Evolutionary conservation across 176 grass and related monocot species (phyloP), one percentile per base, ranked within the genome.

Genomic region (Paspalum vaginatum): DNA sequence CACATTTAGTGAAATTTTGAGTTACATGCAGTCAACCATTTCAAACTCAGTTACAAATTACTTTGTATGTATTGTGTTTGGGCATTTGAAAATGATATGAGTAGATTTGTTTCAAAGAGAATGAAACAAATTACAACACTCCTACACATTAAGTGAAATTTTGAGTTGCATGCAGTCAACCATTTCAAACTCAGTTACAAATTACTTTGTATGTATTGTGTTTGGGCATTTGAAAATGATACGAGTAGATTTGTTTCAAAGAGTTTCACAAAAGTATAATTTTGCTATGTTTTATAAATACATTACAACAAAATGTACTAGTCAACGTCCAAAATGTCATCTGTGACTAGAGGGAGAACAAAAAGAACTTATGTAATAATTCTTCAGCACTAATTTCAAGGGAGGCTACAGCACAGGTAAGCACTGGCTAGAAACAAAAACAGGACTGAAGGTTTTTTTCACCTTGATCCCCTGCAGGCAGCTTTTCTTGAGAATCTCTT

Each of bases 381-480:
- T 68, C 44, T 22, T 68, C 27, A 68, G 32, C 42, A 72, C 37
- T 48, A 37, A 58, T 42, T 60, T 41, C 54, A 55, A 73, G 27
- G 40, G 42, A 60, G 16, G 6, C 43, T 62, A 53, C 46, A 72
- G 68, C 45, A 70, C 68, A 80, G 8, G 55, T 40, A 79, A 83
- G 49, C 68, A 13, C 15, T 81, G 54, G 45, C 50, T 74, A 54
- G 63, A 89, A 85, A 89, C 1, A 75, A 78, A 72, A 75, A 49
- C 62, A 94, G 55, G 20, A 49, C 21, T 47, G 11, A 61, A 86
- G 81, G 44, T 61, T 83, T 32, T 32, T 80, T 72, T 57, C 70
- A 99, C 97, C 93, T 91, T 86, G 97, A 25, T 93, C 97, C 0
- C 70, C 86, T 80, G 62, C 81, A 82, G 82, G 71, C 11, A 85